Conservation (phyloP, 495 filamentous ascomycete species). For the Hypoxylon fuscum region DNA sequence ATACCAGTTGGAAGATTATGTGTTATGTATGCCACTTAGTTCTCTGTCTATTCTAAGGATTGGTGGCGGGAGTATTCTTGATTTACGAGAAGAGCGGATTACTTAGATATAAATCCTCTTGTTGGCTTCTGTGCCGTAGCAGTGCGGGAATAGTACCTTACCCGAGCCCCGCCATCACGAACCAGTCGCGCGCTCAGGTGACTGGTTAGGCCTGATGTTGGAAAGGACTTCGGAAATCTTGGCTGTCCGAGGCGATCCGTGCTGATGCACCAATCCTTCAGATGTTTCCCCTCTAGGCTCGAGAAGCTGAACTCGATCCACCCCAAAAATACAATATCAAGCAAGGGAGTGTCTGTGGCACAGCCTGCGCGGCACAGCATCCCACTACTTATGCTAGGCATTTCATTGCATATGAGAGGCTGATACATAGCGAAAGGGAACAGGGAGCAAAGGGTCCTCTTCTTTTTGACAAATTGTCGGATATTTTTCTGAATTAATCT, state of each 20-base stretch:
- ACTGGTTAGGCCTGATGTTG: slow-evolving; percentile 10
- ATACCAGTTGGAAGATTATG: not conserved
- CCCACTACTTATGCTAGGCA: not conserved
- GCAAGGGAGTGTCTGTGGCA: not conserved
- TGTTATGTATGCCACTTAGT: not conserved
- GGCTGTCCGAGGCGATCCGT: slow-evolving; percentile 24
- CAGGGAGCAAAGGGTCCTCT: too few species aligned
- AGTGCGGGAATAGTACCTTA: not conserved
- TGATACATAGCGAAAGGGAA: too few species aligned
- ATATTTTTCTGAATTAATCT: slow-evolving; percentile 6
- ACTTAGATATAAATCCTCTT: too few species aligned
- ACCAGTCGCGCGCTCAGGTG: slow-evolving; percentile 34
- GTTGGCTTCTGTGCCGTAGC: too few species aligned
- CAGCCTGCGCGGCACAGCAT: not conserved
- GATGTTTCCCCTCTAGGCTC: too few species aligned
- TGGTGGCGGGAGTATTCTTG: too few species aligned
- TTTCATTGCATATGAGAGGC: not conserved
- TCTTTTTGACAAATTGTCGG: not conserved
- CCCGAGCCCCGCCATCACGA: slow-evolving; percentile 28
- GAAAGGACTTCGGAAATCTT: slow-evolving; percentile 31
- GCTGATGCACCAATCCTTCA: not conserved
- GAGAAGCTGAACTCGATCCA: not conserved
- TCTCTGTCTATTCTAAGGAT: too few species aligned
- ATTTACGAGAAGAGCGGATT: too few species aligned
- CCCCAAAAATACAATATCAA: not conserved